phyloP scores from a whole-genome alignment of 1,284 basidiomycete species.

The Ustilago curta region DNA sequence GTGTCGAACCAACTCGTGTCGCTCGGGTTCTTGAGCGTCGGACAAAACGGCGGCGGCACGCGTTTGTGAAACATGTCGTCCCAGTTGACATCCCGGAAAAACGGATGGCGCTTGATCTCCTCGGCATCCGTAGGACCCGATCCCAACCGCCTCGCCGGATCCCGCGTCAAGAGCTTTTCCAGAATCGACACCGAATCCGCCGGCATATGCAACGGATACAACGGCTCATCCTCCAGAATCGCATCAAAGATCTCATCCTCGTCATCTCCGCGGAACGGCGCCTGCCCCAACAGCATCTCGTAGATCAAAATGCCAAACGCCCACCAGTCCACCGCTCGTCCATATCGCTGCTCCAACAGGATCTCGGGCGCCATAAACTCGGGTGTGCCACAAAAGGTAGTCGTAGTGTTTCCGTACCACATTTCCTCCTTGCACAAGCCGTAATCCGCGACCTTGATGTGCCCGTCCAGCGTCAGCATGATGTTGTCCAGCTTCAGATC shows the following conservation, averaged over 20 bases:
- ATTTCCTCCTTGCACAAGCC: constrained; percentile 99
- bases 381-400: constrained; percentile 98
- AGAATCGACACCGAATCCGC: constrained; percentile 94
- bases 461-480: constrained; percentile 93
- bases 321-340: constrained; percentile 99
- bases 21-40: constrained; percentile 77
- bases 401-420: constrained; percentile 97
- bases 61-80: constrained; percentile 96
- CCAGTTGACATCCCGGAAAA: constrained; percentile 98
- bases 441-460: constrained; percentile 99
- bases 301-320: constrained; percentile 98
- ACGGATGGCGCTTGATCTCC: constrained; percentile 96
- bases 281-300: constrained; percentile 98
- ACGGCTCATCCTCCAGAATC: constrained; percentile 95
- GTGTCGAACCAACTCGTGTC: constrained; percentile 87
- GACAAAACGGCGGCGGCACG: constrained; percentile 96
- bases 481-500: constrained; percentile 99
- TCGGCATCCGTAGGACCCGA: constrained; percentile 93
- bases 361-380: constrained; percentile 99
- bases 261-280: constrained; percentile 98
- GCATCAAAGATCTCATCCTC: constrained; percentile 99
- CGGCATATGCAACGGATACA: constrained; percentile 99
- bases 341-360: constrained; percentile 95
- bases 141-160: constrained; percentile 91
- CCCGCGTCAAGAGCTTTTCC: constrained; percentile 91